Percentiles rank a stretch among this genome's conserved stretches.
Evolutionary conservation across 208 protist genomes (phyloP).

Genomic region (Crithidia mellificae): DNA sequence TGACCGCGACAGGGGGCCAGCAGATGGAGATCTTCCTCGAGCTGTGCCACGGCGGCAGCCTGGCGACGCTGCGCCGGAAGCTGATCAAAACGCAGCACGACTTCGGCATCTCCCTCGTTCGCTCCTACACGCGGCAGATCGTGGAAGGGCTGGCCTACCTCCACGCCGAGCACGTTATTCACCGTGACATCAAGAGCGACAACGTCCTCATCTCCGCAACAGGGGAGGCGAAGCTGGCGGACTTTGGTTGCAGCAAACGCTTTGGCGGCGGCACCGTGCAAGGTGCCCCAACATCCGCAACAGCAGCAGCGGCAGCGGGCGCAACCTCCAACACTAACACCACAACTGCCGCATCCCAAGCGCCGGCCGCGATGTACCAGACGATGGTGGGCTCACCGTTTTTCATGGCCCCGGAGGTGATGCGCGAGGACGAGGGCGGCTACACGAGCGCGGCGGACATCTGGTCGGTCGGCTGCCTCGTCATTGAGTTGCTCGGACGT

Average conservation of each 20-base stretch:
- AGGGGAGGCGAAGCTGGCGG: conserved; percentile 93
- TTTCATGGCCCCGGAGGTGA: conserved; percentile 92
- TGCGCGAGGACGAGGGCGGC: conserved; percentile 49
- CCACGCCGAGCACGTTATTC: conserved; percentile 76
- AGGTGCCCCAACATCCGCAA: not conserved
- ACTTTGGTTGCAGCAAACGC: conserved; percentile 94
- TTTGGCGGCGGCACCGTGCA: conserved; percentile 47
- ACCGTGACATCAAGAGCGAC: conserved; percentile 92
- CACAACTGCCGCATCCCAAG: not conserved
- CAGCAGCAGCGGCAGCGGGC: not conserved
- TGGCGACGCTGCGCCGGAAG: conserved; percentile 61
- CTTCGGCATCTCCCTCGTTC: conserved; percentile 74
- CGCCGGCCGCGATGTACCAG: conserved; percentile 51
- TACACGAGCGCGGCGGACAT: conserved; percentile 84
- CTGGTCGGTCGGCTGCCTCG: conserved; percentile 87
- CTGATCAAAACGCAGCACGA: conserved; percentile 69
- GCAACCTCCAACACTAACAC: not conserved
- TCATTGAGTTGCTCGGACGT: conserved; percentile 85
- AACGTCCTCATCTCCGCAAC: conserved; percentile 89
- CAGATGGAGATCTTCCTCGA: conserved; percentile 92
- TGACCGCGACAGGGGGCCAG: conserved; percentile 35
- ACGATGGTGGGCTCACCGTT: conserved; percentile 84
- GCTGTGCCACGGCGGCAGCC: conserved; percentile 83
- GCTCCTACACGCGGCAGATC: conserved; percentile 89
- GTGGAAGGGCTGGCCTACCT: conserved; percentile 87